Conservation (phyloP, 306 rosid species). For the Leucaena leucocephala region DNA sequence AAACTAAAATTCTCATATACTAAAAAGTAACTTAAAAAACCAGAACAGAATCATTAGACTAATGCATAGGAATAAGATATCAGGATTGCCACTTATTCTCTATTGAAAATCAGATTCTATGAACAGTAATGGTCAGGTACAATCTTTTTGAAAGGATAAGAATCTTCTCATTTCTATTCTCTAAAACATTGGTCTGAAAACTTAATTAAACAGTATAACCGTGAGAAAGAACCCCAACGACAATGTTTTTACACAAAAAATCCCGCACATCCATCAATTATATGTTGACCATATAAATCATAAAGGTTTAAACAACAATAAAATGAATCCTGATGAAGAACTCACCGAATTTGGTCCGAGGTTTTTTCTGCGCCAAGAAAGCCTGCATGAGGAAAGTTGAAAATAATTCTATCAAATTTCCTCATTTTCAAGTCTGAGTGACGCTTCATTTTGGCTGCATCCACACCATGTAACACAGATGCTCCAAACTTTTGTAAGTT, state of each 20-base stretch:
- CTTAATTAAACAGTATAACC: too few species aligned
- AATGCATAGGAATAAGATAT: too few species aligned
- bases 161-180: not conserved
- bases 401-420: conserved; percentile 56
- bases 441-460: conserved; percentile 58
- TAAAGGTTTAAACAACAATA: not conserved
- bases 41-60: too few species aligned
- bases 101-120: not conserved
- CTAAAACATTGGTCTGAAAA: not conserved
- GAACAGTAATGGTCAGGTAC: not conserved
- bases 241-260: not conserved
- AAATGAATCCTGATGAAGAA: conserved; percentile 10
- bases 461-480: conserved; percentile 46
- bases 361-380: conserved; percentile 40
- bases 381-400: conserved; percentile 72
- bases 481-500: conserved; percentile 49
- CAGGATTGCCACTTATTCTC: too few species aligned
- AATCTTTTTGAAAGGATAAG: not conserved
- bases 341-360: conserved; percentile 43
- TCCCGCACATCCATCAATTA: too few species aligned
- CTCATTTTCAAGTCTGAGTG: conserved; percentile 37
- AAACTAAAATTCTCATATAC: not conserved
- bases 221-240: not conserved
- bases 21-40: not conserved
- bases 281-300: too few species aligned